Base-by-base conservation (phyloP, 1,284 basidiomycete species). In the Xanthoconium separans region DNA sequence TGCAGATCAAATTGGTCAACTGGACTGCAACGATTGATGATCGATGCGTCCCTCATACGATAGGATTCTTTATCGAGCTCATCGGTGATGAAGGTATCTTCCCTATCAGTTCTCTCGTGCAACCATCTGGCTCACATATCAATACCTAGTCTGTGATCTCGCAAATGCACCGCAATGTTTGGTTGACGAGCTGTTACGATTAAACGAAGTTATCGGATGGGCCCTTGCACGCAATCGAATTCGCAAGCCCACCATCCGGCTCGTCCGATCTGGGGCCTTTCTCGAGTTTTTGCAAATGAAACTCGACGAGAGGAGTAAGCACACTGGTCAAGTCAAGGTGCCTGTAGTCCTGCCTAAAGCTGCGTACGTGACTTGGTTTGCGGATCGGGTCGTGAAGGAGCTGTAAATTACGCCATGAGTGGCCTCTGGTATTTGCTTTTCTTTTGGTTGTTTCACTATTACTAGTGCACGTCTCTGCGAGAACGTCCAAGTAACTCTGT, bases 31-130 rank as follows among this genome's bases (percentile, higher is more conserved):
- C 54, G 3, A n/a, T 58, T 6, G 52, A 66, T 30, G 48, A 58
- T 16, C 56, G 61, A 39, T 11, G 9, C 0, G 9, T 52, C 2
- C 64, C 61, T 18, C 11, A 24, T 9, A 60, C 52, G 4, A 44
- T 66, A 4, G 57, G 57, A 10, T 61, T 63, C 31, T 60, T 68
- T 33, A 46, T 65, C 16, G 65, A 65, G 43, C 46, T 64, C 27
- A 34, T 37, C 1, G 43, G 15, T 5, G 43, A 50, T 2, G 37
- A 52, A 44, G 55, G 58, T 61, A 39, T 20, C 58, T 9, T 40
- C 27, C 27, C 27, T 27, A 27, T 27, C 7, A 27, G 27, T 27
- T n/a, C 20, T 44, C n/a, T 10, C 12, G 16, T 20, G 27, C 27
- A 27, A 27, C 6, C 27, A 27, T 27, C 27, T 39, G 37, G 18